Evolutionary conservation across 2,329 filamentous ascomycete species (phyloP).

Genomic region (Paecilomyces formosus): DNA sequence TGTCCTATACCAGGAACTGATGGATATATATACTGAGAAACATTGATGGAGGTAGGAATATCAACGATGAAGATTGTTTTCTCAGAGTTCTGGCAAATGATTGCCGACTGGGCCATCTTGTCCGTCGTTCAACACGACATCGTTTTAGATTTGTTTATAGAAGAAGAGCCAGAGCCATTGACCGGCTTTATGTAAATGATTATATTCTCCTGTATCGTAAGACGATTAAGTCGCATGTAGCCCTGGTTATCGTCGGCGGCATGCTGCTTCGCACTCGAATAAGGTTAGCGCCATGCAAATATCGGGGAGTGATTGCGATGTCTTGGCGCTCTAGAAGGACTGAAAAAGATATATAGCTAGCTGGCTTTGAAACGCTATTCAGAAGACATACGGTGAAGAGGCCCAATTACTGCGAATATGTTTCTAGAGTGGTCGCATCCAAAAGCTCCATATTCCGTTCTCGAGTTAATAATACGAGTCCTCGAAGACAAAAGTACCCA

Average conservation of each 20-base stretch:
- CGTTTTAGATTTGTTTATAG: not conserved
- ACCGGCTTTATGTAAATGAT: too few relatives aligned
- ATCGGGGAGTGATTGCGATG: too few relatives aligned
- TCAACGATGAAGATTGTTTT: constrained; percentile 47
- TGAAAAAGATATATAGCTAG: too few relatives aligned
- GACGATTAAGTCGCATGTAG: too few relatives aligned
- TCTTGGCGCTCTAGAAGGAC: too few relatives aligned
- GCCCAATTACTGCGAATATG: not conserved
- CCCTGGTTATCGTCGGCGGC: too few relatives aligned
- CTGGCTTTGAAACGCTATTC: too few relatives aligned
- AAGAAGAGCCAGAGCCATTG: not conserved
- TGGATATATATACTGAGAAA: constrained; percentile 38
- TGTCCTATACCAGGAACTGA: constrained; percentile 4
- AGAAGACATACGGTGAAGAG: not conserved
- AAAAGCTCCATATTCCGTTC: too few relatives aligned
- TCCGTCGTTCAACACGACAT: not conserved
- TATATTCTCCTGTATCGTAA: too few relatives aligned
- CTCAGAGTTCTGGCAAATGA: constrained; percentile 46
- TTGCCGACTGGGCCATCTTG: constrained; percentile 8
- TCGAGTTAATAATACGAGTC: not conserved
- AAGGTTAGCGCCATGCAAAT: too few relatives aligned
- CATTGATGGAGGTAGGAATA: constrained; percentile 50
- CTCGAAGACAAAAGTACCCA: not conserved
- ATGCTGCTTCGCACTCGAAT: too few relatives aligned
- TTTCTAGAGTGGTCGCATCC: not conserved